A percentile compares a stretch with the other conserved stretches of the same genome.
Evolutionary conservation across 2,329 filamentous ascomycete genomes (phyloP).

Genomic region (Xylaria digitata): DNA sequence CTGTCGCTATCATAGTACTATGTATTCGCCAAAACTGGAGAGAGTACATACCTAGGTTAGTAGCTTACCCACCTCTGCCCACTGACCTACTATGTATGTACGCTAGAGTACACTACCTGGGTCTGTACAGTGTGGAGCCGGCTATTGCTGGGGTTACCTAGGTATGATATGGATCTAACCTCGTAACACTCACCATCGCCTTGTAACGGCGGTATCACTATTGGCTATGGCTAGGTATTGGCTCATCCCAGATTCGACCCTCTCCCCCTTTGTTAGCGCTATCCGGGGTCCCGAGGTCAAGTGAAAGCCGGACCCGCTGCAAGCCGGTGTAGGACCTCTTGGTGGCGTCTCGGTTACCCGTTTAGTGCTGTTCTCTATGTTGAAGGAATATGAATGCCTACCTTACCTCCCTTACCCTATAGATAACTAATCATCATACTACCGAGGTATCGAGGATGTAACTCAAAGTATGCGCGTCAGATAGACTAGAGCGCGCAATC

Average conservation of each 20-base stretch:
- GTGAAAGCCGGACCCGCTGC: conserved; percentile 15
- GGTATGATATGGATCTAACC: too few species aligned
- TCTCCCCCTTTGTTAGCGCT: conserved; percentile 3
- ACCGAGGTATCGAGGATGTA: conserved; percentile 1
- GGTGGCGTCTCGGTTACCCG: background rate
- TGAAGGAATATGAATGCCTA: background rate
- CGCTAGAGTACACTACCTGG: too few species aligned
- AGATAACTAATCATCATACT: background rate
- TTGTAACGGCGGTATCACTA: background rate
- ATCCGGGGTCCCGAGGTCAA: conserved; percentile 28
- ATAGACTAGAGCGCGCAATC: too few species aligned
- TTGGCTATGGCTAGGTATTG: background rate
- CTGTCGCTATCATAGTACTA: too few species aligned
- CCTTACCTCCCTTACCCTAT: background rate
- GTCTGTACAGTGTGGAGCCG: background rate
- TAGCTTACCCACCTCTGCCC: background rate
- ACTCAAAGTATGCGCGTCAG: too few species aligned
- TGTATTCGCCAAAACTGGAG: too few species aligned
- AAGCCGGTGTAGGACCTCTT: conserved; percentile 3
- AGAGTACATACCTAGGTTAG: too few species aligned
- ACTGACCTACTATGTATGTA: too few species aligned
- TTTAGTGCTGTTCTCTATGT: background rate
- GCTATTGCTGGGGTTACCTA: background rate
- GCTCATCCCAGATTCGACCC: too few species aligned
- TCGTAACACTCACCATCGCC: too few species aligned